Conservation (phyloP, 257 asterid species). For the Solanum commersonii region DNA sequence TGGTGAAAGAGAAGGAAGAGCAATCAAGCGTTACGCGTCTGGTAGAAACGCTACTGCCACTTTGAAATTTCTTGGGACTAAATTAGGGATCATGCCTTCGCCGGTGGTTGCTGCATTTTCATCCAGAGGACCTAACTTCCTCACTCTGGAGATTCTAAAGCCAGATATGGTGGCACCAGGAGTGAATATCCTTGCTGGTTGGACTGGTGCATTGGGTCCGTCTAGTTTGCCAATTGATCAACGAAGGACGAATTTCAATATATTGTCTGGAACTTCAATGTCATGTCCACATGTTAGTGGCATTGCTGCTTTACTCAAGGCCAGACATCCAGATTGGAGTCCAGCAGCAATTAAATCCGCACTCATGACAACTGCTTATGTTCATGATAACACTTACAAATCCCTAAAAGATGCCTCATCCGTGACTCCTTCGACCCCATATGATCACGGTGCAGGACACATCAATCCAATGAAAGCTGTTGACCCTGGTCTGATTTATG, state of each 20-base stretch:
- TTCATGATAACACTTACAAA: slow-evolving; percentile 49
- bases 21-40: slow-evolving; percentile 44
- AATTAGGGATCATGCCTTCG: slow-evolving; percentile 52
- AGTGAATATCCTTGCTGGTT: slow-evolving; percentile 86
- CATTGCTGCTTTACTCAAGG: slow-evolving; percentile 69
- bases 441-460: slow-evolving; percentile 91
- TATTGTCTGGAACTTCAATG: slow-evolving; percentile 91
- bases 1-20: slow-evolving; percentile 52
- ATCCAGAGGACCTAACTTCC: slow-evolving; percentile 77
- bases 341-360: slow-evolving; percentile 88
- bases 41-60: slow-evolving; percentile 41
- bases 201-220: slow-evolving; percentile 78
- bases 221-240: slow-evolving; percentile 64
- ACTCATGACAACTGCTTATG: slow-evolving; percentile 77
- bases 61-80: slow-evolving; percentile 61
- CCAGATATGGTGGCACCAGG: slow-evolving; percentile 93
- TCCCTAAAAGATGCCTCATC: slow-evolving; percentile 62
- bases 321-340: slow-evolving; percentile 72
- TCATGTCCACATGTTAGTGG: slow-evolving; percentile 97
- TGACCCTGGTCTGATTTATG: slow-evolving; percentile 73
- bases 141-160: slow-evolving; percentile 63
- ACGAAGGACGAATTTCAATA: slow-evolving; percentile 68
- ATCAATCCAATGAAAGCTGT: slow-evolving; percentile 63
- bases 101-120: slow-evolving; percentile 95
- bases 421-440: slow-evolving; percentile 41